phyloP scores from a whole-genome alignment of 1,139 yeast species.

The Candida albicans region DNA sequence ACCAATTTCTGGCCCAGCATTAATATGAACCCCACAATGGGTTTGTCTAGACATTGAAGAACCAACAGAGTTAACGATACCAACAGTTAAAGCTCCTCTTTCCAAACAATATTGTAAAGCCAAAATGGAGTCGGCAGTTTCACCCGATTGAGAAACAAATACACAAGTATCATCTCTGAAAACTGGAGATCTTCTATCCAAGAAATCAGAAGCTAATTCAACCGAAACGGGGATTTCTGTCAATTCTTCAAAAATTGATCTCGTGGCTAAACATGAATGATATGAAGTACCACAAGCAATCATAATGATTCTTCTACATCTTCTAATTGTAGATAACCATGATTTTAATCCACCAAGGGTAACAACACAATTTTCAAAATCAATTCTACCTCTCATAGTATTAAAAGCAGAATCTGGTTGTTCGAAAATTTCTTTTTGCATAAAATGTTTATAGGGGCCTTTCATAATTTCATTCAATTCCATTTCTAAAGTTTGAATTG shows the following conservation, averaged over 20 bases:
- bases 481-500: slow-evolving; percentile 94
- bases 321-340: slow-evolving; percentile 83
- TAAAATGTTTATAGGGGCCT: slow-evolving; percentile 93
- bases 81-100: slow-evolving; percentile 96
- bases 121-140: slow-evolving; percentile 97
- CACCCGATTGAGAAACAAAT: slow-evolving; percentile 98
- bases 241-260: slow-evolving; percentile 94
- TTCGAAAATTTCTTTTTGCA: slow-evolving; percentile 98
- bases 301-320: slow-evolving; percentile 95
- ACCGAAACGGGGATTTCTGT: slow-evolving; percentile 96
- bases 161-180: slow-evolving; percentile 98
- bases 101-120: slow-evolving; percentile 96
- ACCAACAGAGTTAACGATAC: slow-evolving; percentile 92
- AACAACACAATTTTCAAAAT: slow-evolving; percentile 75
- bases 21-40: slow-evolving; percentile 98
- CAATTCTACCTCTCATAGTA: slow-evolving; percentile 99
- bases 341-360: slow-evolving; percentile 89
- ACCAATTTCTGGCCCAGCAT: slow-evolving; percentile 99
- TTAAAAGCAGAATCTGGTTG: slow-evolving; percentile 98
- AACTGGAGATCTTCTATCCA: slow-evolving; percentile 93
- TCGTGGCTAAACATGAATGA: slow-evolving; percentile 96
- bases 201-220: slow-evolving; percentile 95
- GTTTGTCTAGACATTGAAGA: slow-evolving; percentile 94
- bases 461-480: slow-evolving; percentile 98
- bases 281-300: slow-evolving; percentile 99